Conservation (phyloP, 208 protist genomes). For the Leishmania guyanensis region DNA sequence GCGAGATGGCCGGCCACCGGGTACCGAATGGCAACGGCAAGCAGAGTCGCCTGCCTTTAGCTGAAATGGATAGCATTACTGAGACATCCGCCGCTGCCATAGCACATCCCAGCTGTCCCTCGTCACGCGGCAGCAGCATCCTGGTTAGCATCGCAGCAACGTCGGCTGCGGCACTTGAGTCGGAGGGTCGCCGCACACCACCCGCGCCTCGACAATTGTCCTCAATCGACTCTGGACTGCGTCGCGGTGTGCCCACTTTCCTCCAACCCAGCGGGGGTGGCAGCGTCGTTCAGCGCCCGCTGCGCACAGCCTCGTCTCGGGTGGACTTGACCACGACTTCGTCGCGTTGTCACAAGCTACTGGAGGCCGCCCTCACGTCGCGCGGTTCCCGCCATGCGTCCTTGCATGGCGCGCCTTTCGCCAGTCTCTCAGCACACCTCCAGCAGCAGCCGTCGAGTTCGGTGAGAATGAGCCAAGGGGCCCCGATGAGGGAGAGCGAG, state of each 20-base stretch:
- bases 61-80: not conserved
- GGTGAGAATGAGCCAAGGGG: not conserved
- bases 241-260: constrained; percentile 19
- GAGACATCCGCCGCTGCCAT: not conserved
- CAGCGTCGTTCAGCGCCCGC: not conserved
- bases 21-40: not conserved
- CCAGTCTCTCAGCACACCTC: not conserved
- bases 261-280: constrained; percentile 13
- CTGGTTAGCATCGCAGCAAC: not conserved
- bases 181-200: not conserved
- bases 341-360: constrained; percentile 24
- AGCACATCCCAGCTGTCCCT: not conserved
- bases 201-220: not conserved
- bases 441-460: not conserved
- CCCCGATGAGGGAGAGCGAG: not conserved
- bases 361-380: constrained; percentile 32
- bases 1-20: not conserved
- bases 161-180: not conserved
- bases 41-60: not conserved
- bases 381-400: constrained; percentile 10
- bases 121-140: constrained; percentile 17
- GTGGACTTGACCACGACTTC: not conserved
- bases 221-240: constrained; percentile 1
- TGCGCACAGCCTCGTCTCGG: not conserved
- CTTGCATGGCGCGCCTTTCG: not conserved